These are phyloP conservation scores for Syzygium aromaticum DNA, from an alignment of 345 rosid genomes.

Conservation along the genomic window DNA sequence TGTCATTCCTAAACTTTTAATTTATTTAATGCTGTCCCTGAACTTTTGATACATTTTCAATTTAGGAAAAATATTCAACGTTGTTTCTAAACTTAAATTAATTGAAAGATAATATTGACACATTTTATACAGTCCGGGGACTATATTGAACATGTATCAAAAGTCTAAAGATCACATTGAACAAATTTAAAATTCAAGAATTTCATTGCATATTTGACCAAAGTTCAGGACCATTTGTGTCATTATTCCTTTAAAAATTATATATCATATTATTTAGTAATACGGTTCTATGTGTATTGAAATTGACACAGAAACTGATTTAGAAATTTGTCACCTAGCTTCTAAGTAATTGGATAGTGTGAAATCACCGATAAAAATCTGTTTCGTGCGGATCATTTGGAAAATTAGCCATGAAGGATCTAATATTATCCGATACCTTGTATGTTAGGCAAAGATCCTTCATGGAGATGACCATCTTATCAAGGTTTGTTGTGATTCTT, in stretches of 20 bases:
- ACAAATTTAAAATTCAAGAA: too few species aligned
- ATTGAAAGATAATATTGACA: too few species aligned
- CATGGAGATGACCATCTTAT: accelerated
- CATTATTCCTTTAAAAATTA: not conserved
- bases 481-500: not conserved
- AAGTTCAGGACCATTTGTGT: too few species aligned
- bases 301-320: not conserved
- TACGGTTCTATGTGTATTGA: not conserved
- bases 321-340: not conserved
- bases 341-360: not conserved
- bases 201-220: too few species aligned
- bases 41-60: too few species aligned
- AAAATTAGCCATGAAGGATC: not conserved
- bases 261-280: not conserved
- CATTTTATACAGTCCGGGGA: too few species aligned
- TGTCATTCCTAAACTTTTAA: too few species aligned
- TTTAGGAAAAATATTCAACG: too few species aligned
- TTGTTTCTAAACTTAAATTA: too few species aligned
- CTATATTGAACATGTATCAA: too few species aligned
- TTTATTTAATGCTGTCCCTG: too few species aligned
- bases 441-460: accelerated
- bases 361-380: accelerated
- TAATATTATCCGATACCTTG: not conserved
- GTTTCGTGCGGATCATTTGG: not conserved
- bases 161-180: too few species aligned